Conservation (phyloP, 495 filamentous ascomycete species). For the Pseudevernia furfuracea region DNA sequence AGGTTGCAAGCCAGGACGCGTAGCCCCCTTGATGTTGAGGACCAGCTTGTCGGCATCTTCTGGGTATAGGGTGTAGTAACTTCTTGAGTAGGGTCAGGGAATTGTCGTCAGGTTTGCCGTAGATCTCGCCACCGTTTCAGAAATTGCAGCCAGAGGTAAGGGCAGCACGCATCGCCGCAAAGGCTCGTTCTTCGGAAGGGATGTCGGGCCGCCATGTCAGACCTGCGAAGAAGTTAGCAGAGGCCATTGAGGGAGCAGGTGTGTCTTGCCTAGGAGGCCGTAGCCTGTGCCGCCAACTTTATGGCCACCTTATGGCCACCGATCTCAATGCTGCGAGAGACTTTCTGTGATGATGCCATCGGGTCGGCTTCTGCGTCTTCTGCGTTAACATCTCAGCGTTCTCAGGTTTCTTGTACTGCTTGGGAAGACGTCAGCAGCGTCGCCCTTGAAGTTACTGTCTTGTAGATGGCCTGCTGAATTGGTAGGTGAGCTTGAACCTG, state of each 20-base stretch:
- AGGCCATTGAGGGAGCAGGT: background rate
- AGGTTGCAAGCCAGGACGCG: slow-evolving; percentile 33
- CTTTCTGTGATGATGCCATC: background rate
- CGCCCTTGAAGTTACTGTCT: background rate
- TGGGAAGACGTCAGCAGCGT: background rate
- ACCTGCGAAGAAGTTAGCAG: slow-evolving; percentile 35
- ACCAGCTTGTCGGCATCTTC: slow-evolving; percentile 51
- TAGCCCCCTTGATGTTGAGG: slow-evolving; percentile 52
- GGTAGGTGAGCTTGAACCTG: background rate
- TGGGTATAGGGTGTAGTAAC: slow-evolving; percentile 53
- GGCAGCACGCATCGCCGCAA: slow-evolving; percentile 58
- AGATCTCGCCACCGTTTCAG: slow-evolving; percentile 78
- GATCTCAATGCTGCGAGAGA: background rate
- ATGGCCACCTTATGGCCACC: background rate
- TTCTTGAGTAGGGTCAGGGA: slow-evolving; percentile 47
- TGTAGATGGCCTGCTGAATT: background rate
- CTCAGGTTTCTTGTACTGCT: background rate
- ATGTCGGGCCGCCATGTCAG: slow-evolving; percentile 61
- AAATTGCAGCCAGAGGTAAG: slow-evolving; percentile 57
- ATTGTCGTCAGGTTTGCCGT: slow-evolving; percentile 63
- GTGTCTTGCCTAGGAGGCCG: background rate
- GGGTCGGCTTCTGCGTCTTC: background rate
- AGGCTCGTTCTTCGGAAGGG: slow-evolving; percentile 49
- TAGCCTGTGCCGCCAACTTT: background rate
- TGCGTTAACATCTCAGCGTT: background rate